Percentiles rank a stretch among this genome's conserved stretches.
phyloP scores from a whole-genome alignment of 2,329 filamentous ascomycete species.

The Pseudogymnoascus sp. region DNA sequence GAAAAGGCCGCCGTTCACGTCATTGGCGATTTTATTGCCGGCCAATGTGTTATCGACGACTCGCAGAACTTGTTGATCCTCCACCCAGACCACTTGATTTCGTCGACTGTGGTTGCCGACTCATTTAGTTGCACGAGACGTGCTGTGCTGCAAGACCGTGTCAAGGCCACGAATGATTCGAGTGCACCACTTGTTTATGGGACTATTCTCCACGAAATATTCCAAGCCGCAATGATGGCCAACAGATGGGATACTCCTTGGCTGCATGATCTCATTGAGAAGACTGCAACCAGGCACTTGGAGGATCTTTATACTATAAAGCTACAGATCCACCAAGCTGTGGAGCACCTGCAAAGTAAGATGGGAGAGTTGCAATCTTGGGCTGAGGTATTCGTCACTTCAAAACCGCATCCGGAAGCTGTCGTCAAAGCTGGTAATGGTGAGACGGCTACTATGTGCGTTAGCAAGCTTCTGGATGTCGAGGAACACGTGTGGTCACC shows the following conservation, averaged over 20 bases:
- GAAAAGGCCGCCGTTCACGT: slow-evolving; percentile 76
- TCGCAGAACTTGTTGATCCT: slow-evolving; percentile 76
- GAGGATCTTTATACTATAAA: slow-evolving; percentile 87
- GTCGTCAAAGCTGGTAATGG: slow-evolving; percentile 73
- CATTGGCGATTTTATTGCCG: slow-evolving; percentile 66
- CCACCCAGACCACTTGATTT: slow-evolving; percentile 91
- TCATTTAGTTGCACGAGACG: slow-evolving; percentile 87
- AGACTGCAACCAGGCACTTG: slow-evolving; percentile 65
- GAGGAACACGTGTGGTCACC: slow-evolving; percentile 99
- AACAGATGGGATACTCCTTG: slow-evolving; percentile 73
- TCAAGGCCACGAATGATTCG: slow-evolving; percentile 80
- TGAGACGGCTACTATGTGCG: slow-evolving; percentile 68
- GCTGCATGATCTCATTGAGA: slow-evolving; percentile 58
- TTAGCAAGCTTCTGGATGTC: slow-evolving; percentile 90
- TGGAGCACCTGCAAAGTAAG: slow-evolving; percentile 74
- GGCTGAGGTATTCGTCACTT: slow-evolving; percentile 73
- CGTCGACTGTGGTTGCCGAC: slow-evolving; percentile 91
- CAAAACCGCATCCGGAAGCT: slow-evolving; percentile 60
- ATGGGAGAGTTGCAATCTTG: slow-evolving; percentile 74
- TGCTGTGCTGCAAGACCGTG: slow-evolving; percentile 86
- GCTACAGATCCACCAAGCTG: slow-evolving; percentile 62
- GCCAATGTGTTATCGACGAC: slow-evolving; percentile 77
- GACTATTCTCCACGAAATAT: slow-evolving; percentile 88
- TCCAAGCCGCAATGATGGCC: slow-evolving; percentile 77
- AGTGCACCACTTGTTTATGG: slow-evolving; percentile 82